These are phyloP conservation scores for Globisporangium megalacanthum DNA, from an alignment of 352 stramenopile genomes.

Conservation along the genomic window DNA sequence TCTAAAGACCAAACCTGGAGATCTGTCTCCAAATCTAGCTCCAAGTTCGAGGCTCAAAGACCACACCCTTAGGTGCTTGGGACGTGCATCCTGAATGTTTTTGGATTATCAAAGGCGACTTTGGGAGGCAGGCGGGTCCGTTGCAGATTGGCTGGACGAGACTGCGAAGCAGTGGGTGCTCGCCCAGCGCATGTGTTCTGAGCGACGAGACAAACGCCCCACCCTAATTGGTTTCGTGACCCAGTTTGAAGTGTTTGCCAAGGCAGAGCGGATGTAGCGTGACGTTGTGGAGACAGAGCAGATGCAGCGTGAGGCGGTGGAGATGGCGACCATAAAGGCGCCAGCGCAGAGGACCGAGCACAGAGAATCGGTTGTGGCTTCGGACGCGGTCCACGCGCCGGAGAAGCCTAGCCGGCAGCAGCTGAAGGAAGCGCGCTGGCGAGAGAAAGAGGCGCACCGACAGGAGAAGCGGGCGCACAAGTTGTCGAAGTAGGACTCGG, in stretches of 20 bases:
- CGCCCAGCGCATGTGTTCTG: slow-evolving; percentile 5
- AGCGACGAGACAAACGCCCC: not conserved
- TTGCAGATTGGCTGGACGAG: not conserved
- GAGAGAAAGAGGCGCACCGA: not conserved
- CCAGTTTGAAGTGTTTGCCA: not conserved
- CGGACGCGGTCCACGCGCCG: not conserved
- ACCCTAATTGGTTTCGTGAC: not conserved
- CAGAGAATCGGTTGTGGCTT: not conserved
- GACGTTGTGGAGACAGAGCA: no score
- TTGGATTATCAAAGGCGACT: not conserved
- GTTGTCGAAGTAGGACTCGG: not conserved
- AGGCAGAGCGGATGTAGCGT: no score
- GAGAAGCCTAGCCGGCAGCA: not conserved
- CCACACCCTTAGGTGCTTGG: not conserved
- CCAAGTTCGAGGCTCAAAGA: no score
- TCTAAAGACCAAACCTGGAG: no score
- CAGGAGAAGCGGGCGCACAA: not conserved
- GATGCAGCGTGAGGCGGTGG: no score
- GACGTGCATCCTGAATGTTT: not conserved
- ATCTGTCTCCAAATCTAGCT: no score
- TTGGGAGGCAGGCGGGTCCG: no score
- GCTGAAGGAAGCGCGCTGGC: not conserved
- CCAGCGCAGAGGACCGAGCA: not conserved
- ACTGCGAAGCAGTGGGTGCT: slow-evolving; percentile 2
- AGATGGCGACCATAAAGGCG: no score